Evolutionary conservation across 2,329 filamentous ascomycete species (phyloP), one percentile per base, ranked within the genome.

Genomic region (Ophiostoma triangulosporum): DNA sequence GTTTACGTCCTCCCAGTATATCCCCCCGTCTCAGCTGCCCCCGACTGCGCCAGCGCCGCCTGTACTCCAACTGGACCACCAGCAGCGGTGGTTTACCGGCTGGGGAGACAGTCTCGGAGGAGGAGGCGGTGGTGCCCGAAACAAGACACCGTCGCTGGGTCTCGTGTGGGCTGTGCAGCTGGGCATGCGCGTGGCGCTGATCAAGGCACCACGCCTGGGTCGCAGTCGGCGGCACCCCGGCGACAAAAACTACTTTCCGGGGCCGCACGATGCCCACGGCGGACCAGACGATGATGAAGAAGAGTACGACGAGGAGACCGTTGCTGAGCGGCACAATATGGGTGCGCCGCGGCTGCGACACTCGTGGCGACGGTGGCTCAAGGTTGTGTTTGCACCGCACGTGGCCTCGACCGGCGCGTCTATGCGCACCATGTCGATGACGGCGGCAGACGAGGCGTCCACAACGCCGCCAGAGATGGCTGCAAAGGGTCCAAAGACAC

Each of bases 11-110:
- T 52, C 55, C 12, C 53, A 53, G 45, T 57, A 53, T 22, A 53
- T 57, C 9, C 64, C 65, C n/a, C 62, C 62, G 9, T 15, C 59
- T 15, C 55, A 54, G 36, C 52, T 50, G 22, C 52, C 52, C 12
- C 51, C 57, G 40, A 63, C 64, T 14, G 60, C 62, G 6, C 14
- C 59, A 14, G 32, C 62, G 66, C 58, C 69, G 0, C 67, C 75
- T 12, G 79, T 83, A 0, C 73, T 96, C 35, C 77, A 80, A 31
- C 77, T 96, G 8, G 84, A 94, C 61, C 86, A 96, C 67, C 91
- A 97, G 68, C 88, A 96, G 66, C 79, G 86, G 43, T 96, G 90
- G 80, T 95, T 96, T 69, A 94, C 90, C 4, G 90, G 93, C 58
- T 96, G 93, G 91, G 89, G 91, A 22, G 87, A 95, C 65, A 74